Evolutionary conservation across 176 grass and related monocot genomes (phyloP).

Genomic region (Ananas comosus): DNA sequence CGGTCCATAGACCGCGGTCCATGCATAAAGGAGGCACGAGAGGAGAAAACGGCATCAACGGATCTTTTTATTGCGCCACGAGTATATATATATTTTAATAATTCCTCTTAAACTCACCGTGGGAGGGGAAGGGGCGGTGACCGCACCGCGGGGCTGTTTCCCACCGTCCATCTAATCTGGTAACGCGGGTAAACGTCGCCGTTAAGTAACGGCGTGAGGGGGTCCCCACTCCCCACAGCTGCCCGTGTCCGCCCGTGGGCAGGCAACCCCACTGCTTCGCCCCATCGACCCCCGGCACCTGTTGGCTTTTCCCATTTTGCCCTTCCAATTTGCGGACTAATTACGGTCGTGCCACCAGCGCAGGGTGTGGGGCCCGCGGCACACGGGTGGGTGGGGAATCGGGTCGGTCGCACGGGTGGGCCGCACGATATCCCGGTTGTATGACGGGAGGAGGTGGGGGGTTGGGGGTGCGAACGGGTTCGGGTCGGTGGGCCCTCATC

Average conservation of each 20-base stretch:
- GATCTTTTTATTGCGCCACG: too few relatives aligned
- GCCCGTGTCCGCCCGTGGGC: slow-evolving; percentile 2
- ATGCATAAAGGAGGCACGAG: too few relatives aligned
- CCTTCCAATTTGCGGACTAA: neutral
- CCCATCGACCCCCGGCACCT: neutral
- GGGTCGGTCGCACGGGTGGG: neutral
- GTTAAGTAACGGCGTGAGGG: neutral
- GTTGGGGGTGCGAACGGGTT: neutral
- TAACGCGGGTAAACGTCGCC: neutral
- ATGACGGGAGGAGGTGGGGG: neutral
- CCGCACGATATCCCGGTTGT: slow-evolving; percentile 2
- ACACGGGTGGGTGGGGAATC: neutral
- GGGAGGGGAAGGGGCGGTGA: neutral
- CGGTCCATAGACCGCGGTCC: too few relatives aligned
- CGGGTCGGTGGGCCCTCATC: neutral
- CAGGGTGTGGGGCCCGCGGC: neutral
- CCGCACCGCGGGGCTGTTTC: neutral
- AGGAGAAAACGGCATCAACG: too few relatives aligned
- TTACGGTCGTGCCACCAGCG: neutral
- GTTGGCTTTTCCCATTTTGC: neutral
- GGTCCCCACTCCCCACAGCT: neutral
- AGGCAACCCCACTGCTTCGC: neutral
- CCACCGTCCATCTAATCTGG: neutral
- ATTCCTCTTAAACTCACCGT: too few relatives aligned
- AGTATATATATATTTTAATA: too few relatives aligned